phyloP scores from a whole-genome alignment of 108 stramenopile genomes.

The Craspedostauros australis region DNA sequence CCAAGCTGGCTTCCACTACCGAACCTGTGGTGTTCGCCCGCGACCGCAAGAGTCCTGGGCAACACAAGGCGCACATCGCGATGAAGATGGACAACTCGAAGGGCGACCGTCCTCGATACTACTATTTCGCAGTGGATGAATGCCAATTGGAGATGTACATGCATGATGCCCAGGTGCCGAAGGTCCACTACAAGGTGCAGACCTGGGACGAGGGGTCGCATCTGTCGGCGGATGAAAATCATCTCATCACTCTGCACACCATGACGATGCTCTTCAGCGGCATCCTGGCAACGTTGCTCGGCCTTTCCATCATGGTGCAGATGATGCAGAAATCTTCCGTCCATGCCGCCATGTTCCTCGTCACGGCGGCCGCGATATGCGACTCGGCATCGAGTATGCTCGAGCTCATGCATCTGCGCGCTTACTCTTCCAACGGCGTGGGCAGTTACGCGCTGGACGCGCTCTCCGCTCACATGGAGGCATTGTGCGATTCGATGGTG shows the following conservation, averaged over 20 bases:
- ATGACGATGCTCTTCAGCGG: constrained; percentile 44
- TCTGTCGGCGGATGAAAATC: constrained; percentile 70
- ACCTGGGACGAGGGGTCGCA: constrained; percentile 46
- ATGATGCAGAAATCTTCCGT: constrained; percentile 36
- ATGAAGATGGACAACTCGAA: constrained; percentile 27
- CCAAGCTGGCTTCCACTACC: constrained; percentile 18
- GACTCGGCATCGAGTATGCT: constrained; percentile 49
- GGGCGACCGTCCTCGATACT: constrained; percentile 44
- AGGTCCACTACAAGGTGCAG: constrained; percentile 40
- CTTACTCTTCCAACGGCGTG: constrained; percentile 57
- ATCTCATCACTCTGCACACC: constrained; percentile 44
- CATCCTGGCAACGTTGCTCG: constrained; percentile 26
- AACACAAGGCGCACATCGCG: constrained; percentile 20
- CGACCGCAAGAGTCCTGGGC: constrained; percentile 14
- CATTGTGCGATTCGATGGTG: constrained; percentile 72
- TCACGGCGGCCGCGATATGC: constrained; percentile 49
- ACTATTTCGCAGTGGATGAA: constrained; percentile 69
- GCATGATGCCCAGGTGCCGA: constrained; percentile 51
- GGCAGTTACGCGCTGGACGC: constrained; percentile 63
- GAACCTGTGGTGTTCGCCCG: constrained; percentile 36
- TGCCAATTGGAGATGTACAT: constrained; percentile 62
- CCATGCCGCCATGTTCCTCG: constrained; percentile 68
- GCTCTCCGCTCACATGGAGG: constrained; percentile 69
- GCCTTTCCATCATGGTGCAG: constrained; percentile 22
- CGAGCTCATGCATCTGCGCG: constrained; percentile 61